phyloP scores from a whole-genome alignment of 1,139 yeast species.

The Pichia sp. region DNA sequence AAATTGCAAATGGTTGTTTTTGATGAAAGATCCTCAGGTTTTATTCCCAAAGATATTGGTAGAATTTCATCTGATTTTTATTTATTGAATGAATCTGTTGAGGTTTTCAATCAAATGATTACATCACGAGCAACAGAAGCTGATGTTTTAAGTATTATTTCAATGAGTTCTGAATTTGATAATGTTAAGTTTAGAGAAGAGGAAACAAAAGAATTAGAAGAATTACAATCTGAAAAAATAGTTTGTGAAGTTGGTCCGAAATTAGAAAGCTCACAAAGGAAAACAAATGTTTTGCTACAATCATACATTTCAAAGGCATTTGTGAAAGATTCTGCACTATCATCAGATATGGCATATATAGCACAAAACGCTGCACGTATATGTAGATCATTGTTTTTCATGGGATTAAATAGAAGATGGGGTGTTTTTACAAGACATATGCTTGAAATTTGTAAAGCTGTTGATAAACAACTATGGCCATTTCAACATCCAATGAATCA shows the following conservation, averaged over 20 bases:
- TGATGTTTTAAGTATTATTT: conserved; percentile 79
- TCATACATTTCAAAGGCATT: conserved; percentile 74
- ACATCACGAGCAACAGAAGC: conserved; percentile 88
- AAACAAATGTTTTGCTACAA: conserved; percentile 82
- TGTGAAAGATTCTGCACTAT: conserved; percentile 71
- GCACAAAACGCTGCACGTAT: conserved; percentile 95
- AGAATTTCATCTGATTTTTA: conserved; percentile 94
- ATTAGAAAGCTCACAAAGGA: conserved; percentile 70
- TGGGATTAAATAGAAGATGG: conserved; percentile 87
- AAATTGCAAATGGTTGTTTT: conserved; percentile 86
- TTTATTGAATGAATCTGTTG: conserved; percentile 76
- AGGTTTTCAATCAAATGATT: conserved; percentile 79
- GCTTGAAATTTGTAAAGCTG: conserved; percentile 76
- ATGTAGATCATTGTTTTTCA: conserved; percentile 78
- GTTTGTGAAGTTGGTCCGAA: conserved; percentile 85
- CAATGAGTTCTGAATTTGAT: conserved; percentile 93
- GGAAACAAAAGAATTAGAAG: conserved; percentile 67
- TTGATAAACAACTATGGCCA: conserved; percentile 82
- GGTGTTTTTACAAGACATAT: conserved; percentile 70
- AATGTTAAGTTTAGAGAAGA: conserved; percentile 85
- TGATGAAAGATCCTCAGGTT: conserved; percentile 77
- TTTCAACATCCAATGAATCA: conserved; percentile 88
- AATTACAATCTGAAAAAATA: conserved; percentile 51
- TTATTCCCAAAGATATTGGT: conserved; percentile 84
- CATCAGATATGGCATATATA: conserved; percentile 85